These are phyloP conservation scores for Waitea zeae DNA, from an alignment of 1,284 basidiomycete species.

Conservation along the genomic window DNA sequence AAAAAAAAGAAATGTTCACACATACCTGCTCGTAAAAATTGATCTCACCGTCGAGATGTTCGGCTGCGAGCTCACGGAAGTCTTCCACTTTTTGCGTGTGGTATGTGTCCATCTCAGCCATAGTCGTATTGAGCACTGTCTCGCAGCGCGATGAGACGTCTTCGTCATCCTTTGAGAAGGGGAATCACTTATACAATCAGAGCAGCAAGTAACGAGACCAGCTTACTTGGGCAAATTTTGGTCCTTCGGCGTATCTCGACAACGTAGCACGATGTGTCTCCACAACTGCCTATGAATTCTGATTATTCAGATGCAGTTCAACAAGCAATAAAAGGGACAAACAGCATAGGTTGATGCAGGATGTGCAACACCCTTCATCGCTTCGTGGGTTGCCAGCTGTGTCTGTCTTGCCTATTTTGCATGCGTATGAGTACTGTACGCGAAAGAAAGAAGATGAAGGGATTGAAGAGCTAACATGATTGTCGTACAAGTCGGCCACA, in stretches of 20 bases:
- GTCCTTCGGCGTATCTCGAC: slow-evolving; percentile 39
- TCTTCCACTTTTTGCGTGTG: slow-evolving; percentile 61
- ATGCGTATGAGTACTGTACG: slow-evolving; percentile 3
- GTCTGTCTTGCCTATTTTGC: slow-evolving; percentile 54
- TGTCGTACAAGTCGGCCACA: slow-evolving; percentile 64
- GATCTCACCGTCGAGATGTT: slow-evolving; percentile 66
- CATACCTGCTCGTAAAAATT: slow-evolving; percentile 50
- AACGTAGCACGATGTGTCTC: slow-evolving; percentile 55
- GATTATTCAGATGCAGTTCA: not conserved
- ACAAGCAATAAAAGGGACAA: slow-evolving; percentile 6
- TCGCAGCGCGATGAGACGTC: slow-evolving; percentile 62
- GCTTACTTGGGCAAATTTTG: slow-evolving; percentile 21
- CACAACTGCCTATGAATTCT: slow-evolving; percentile 38
- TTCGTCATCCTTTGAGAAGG: slow-evolving; percentile 29
- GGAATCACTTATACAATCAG: slow-evolving; percentile 4
- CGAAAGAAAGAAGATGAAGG: not conserved
- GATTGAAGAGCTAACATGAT: slow-evolving; percentile 32
- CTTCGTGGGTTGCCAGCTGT: slow-evolving; percentile 58
- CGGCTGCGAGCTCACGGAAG: slow-evolving; percentile 36
- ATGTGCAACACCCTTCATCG: slow-evolving; percentile 57
- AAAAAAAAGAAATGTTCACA: not conserved
- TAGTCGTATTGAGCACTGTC: slow-evolving; percentile 74
- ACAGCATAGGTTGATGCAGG: slow-evolving; percentile 57
- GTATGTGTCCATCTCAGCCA: slow-evolving; percentile 75
- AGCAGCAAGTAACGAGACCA: slow-evolving; percentile 3